phyloP scores from a whole-genome alignment of 305 asterid species.

The Andrographis paniculata region DNA sequence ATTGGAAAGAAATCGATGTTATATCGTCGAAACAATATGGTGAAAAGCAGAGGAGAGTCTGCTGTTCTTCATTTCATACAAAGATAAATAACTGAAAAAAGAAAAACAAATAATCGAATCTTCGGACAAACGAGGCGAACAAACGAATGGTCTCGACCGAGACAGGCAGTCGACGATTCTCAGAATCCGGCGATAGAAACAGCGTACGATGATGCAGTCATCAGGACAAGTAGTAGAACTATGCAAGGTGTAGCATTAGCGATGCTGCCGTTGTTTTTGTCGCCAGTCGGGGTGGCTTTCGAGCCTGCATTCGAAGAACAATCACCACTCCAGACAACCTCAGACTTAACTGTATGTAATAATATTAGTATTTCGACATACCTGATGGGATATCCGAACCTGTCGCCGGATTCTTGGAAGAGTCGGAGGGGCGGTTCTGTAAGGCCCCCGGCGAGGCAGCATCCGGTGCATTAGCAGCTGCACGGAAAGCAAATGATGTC shows the following conservation, averaged over 20 bases:
- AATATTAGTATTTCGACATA: neutral
- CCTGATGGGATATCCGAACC: slow-evolving; percentile 29
- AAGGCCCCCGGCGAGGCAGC: slow-evolving; percentile 26
- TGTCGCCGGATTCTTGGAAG: slow-evolving; percentile 23
- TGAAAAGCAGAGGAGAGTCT: no score
- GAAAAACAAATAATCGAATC: neutral
- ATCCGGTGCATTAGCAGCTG: slow-evolving; percentile 22
- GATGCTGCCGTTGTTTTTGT: slow-evolving; percentile 9
- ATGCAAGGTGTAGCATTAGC: neutral
- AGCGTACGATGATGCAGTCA: slow-evolving; percentile 10
- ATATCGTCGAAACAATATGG: no score
- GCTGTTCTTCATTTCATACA: neutral
- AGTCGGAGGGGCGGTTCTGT: slow-evolving; percentile 17
- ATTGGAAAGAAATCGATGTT: no score
- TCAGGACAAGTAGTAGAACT: slow-evolving; percentile 9
- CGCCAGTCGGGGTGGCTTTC: slow-evolving; percentile 22
- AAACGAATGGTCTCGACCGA: neutral
- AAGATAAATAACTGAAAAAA: neutral
- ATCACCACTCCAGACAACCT: neutral
- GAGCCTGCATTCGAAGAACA: slow-evolving; percentile 22
- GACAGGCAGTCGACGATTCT: neutral
- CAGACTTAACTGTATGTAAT: neutral
- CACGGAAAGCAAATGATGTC: no score
- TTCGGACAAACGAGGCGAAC: neutral
- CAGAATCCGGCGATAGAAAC: slow-evolving; percentile 16